A percentile compares a stretch with the other conserved stretches of the same genome.
Conservation (phyloP, 2,329 filamentous ascomycete genomes). For the Chaetomium olivaceum region DNA sequence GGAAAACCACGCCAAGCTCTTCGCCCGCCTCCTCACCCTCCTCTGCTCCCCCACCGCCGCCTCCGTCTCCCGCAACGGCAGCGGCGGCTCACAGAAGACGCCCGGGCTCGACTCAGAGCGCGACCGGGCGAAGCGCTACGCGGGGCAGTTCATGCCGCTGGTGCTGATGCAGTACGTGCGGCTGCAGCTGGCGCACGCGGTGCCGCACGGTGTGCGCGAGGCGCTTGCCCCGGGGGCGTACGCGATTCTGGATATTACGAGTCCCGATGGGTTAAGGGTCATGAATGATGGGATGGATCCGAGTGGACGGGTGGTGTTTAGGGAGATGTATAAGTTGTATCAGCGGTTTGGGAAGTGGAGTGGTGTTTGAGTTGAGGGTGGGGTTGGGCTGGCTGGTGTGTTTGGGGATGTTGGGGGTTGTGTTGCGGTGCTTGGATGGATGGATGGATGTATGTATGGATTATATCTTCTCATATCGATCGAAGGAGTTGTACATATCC, state of each 20-base stretch:
- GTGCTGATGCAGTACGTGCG: slow-evolving; percentile 61
- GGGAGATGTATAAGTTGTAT: slow-evolving; percentile 60
- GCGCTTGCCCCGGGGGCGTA: slow-evolving; percentile 60
- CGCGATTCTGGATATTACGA: slow-evolving; percentile 60
- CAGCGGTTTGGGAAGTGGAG: slow-evolving; percentile 65
- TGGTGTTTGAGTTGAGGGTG: slow-evolving; percentile 46
- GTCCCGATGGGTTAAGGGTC: slow-evolving; percentile 55
- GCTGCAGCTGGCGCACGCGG: slow-evolving; percentile 58
- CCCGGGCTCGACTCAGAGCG: slow-evolving; percentile 58
- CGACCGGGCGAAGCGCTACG: slow-evolving; percentile 61
- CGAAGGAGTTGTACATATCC: background rate
- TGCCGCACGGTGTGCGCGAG: slow-evolving; percentile 54
- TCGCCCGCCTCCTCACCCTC: slow-evolving; percentile 57
- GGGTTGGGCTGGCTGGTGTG: background rate
- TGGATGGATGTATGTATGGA: background rate
- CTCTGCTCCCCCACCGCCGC: slow-evolving; percentile 40
- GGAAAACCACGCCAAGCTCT: slow-evolving; percentile 51
- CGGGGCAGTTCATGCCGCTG: slow-evolving; percentile 62
- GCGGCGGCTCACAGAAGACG: slow-evolving; percentile 48
- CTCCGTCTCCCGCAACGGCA: slow-evolving; percentile 28
- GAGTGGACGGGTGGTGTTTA: slow-evolving; percentile 59
- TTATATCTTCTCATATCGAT: background rate
- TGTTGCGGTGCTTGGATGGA: background rate
- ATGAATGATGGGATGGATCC: slow-evolving; percentile 62
- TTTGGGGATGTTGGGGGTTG: background rate